Evolutionary conservation across 192 early-diverging fungal genomes (phyloP).

Genomic region (Geranomyces variabilis): DNA sequence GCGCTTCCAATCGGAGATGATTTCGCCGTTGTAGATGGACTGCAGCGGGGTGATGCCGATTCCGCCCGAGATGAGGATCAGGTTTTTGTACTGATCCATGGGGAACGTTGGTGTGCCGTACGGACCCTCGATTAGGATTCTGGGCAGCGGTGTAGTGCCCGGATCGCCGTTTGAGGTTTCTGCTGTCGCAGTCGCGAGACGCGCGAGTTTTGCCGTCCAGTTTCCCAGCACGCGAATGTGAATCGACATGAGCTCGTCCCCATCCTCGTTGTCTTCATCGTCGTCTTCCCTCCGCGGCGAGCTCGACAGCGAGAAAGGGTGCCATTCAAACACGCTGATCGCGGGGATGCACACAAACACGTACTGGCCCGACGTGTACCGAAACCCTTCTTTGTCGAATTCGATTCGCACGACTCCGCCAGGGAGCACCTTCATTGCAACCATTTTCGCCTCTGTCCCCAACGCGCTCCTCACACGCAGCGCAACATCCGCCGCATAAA

Average conservation of each 20-base stretch:
- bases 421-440: not conserved
- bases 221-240: constrained; percentile 76
- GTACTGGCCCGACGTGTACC: constrained; percentile 74
- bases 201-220: constrained; percentile 66
- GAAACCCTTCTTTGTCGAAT: constrained; percentile 3
- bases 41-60: constrained; percentile 78
- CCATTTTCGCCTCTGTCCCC: not conserved
- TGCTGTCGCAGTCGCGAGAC: constrained; percentile 69
- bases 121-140: constrained; percentile 69
- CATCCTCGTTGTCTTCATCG: too few species aligned
- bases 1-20: not conserved
- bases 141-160: not conserved
- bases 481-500: not conserved
- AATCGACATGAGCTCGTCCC: constrained; percentile 74
- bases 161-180: constrained; percentile 38
- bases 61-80: constrained; percentile 70
- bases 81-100: constrained; percentile 70
- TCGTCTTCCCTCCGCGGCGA: too few species aligned
- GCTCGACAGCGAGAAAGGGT: constrained; percentile 77
- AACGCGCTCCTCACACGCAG: not conserved
- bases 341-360: constrained; percentile 73
- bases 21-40: constrained; percentile 11
- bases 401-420: constrained; percentile 6
- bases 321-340: constrained; percentile 68
- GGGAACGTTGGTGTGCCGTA: constrained; percentile 69